Base-by-base conservation (phyloP, 2,329 filamentous ascomycete genomes). In the Exophiala spinifera region DNA sequence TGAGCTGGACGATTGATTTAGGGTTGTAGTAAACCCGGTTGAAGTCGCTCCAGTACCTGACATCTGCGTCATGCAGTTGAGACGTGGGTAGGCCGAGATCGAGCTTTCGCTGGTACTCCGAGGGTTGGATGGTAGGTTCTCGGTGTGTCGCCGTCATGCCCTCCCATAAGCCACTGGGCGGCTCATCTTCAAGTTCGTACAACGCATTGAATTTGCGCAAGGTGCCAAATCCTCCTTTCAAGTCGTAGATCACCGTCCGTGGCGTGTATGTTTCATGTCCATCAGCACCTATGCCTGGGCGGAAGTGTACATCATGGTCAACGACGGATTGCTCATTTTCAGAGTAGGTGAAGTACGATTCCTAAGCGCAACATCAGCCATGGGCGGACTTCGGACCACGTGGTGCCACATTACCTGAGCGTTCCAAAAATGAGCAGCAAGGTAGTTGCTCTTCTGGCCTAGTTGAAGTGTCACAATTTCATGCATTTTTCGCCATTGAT, bases 401-500 rank as follows among this genome's bases (percentile, higher is more conserved):
- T 23, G 6, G 28, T 34, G 6, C 37, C 25, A 45, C 8, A 62
- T 36, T 70, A 89, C 89, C 78, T 96, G 92, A 4, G 88, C 79
- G 66, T 99, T 99, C 94, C 94, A 99, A 71, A 96, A 99, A 75
- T 99, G 94, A 0, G 91, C 95, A 25, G 88, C 91, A 19, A 95
- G 76, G 66, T 96, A 95, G 71, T 99, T 99, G 70, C 88, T 91
- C 68, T 88, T 85, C 69, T 95, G 87, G 40, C 94, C 94, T 56
- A 97, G 84, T 77, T 99, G 94, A 43, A 99, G 77, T 0, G 92
- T 96, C 58, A 99, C 79, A 58, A 97, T 90, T 73, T 99, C 94
- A 73, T 91, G 90, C 94, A 99, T 97, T 44, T 13, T 56, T n/a
- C 44, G 14, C 36, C 36, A n/a, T 39, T 39, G n/a, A 19, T 7